These are phyloP conservation scores for Naganishia antarctica DNA, from an alignment of 768 basidiomycete species.

Conservation along the genomic window DNA sequence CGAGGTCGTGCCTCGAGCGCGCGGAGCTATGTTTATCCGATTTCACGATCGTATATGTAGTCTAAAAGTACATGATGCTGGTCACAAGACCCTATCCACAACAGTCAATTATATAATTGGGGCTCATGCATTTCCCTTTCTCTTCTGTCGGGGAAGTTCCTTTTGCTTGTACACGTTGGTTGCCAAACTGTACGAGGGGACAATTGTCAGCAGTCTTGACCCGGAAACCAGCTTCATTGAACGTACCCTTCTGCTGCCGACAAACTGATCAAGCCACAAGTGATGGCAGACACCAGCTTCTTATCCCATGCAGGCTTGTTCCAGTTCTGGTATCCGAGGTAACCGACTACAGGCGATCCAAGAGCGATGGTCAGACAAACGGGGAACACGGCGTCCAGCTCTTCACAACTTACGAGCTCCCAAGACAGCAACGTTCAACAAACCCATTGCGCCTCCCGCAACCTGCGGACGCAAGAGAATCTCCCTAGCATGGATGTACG, in stretches of 20 bases:
- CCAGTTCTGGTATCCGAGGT: slow-evolving; percentile 64
- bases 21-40: no score
- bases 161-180: not conserved
- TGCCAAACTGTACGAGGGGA: no score
- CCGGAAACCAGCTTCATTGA: no score
- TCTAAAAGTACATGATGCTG: slow-evolving; percentile 18
- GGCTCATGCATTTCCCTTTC: slow-evolving; percentile 22
- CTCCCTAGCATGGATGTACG: slow-evolving; percentile 59
- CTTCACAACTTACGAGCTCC: slow-evolving; percentile 50
- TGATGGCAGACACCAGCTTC: slow-evolving; percentile 58
- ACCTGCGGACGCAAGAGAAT: slow-evolving; percentile 62
- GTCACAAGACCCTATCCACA: not conserved
- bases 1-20: no score
- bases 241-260: slow-evolving; percentile 60
- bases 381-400: no score
- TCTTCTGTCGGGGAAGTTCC: slow-evolving; percentile 22
- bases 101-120: slow-evolving; percentile 7
- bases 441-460: slow-evolving; percentile 61
- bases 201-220: no score
- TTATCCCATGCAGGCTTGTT: slow-evolving; percentile 62
- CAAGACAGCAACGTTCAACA: slow-evolving; percentile 63
- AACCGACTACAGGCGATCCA: slow-evolving; percentile 57
- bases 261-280: slow-evolving; percentile 60
- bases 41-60: not conserved
- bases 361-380: no score